These are phyloP conservation scores for Trametes versicolor DNA, from an alignment of 1,284 basidiomycete genomes.

Conservation along the genomic window DNA sequence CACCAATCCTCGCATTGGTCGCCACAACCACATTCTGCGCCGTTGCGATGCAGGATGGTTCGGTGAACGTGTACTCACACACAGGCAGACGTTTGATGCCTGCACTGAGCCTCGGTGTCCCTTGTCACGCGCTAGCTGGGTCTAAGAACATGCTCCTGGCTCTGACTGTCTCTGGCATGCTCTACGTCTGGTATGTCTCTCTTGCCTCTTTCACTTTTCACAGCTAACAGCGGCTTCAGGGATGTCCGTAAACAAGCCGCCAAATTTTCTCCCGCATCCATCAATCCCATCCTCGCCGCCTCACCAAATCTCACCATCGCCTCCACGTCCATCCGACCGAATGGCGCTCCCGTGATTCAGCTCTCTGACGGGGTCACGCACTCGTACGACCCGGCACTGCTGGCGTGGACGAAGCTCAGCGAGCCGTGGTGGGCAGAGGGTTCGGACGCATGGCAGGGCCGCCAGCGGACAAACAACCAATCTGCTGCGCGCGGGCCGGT, in stretches of 20 bases:
- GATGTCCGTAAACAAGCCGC: constrained; percentile 74
- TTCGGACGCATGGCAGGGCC: constrained; percentile 82
- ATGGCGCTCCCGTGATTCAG: constrained; percentile 81
- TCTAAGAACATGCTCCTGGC: constrained; percentile 72
- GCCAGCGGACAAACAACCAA: constrained; percentile 58
- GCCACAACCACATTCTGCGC: constrained; percentile 78
- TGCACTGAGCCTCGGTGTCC: constrained; percentile 76
- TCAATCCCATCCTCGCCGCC: constrained; percentile 65
- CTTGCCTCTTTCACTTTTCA: constrained; percentile 6
- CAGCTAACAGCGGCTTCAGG: constrained; percentile 52
- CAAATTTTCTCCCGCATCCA: constrained; percentile 70
- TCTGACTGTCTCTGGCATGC: constrained; percentile 74
- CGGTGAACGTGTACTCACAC: constrained; percentile 80
- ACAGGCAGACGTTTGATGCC: constrained; percentile 83
- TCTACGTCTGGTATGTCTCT: constrained; percentile 78
- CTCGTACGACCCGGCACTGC: constrained; percentile 76
- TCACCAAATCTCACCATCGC: constrained; percentile 65
- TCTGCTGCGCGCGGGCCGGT: constrained; percentile 59
- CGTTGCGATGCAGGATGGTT: constrained; percentile 80
- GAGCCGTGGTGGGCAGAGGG: constrained; percentile 85
- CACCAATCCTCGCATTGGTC: constrained; percentile 71
- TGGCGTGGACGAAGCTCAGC: constrained; percentile 77
- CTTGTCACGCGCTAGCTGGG: constrained; percentile 74
- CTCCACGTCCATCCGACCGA: constrained; percentile 73
- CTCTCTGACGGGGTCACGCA: constrained; percentile 80